A percentile compares a stretch with the other conserved stretches of the same genome.
These are phyloP conservation scores for Trichoderma semiorbis DNA, from an alignment of 2,329 filamentous ascomycete species.

Conservation along the genomic window DNA sequence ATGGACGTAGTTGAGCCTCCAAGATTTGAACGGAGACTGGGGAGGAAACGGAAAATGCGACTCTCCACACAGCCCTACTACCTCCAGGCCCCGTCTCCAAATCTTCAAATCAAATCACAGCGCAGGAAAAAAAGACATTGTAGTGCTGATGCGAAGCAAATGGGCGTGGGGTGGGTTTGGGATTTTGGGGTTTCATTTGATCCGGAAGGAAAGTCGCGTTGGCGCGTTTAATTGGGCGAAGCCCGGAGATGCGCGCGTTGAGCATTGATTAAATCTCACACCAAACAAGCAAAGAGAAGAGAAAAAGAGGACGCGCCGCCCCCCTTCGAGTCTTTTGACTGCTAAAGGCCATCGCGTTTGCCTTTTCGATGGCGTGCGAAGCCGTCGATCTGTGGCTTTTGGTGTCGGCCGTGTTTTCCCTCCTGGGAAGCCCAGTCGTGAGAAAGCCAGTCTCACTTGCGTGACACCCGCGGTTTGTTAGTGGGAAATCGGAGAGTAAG, in stretches of 20 bases:
- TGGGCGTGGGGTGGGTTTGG: background rate
- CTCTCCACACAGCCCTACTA: background rate
- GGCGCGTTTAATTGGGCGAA: conserved; percentile 18
- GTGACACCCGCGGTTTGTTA: background rate
- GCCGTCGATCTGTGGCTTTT: conserved; percentile 7
- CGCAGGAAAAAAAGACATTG: background rate
- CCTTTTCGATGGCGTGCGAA: background rate
- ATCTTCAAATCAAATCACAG: background rate
- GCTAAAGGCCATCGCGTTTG: background rate
- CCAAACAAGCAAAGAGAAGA: background rate
- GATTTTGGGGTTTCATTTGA: conserved; percentile 6
- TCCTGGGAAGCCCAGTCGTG: background rate
- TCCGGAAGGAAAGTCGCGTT: background rate
- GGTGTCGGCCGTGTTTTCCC: conserved; percentile 8
- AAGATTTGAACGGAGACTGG: background rate
- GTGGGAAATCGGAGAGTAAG: background rate
- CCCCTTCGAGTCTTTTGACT: background rate
- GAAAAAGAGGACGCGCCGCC: background rate
- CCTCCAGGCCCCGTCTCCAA: background rate
- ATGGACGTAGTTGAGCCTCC: background rate
- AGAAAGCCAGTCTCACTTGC: background rate
- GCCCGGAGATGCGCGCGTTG: conserved; percentile 7
- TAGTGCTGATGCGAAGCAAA: conserved; percentile 6
- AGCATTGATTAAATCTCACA: conserved; percentile 10
- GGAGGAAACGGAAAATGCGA: background rate